These are phyloP conservation scores for Metschnikowia proteae DNA, from an alignment of 805 yeast species.

Conservation along the genomic window DNA sequence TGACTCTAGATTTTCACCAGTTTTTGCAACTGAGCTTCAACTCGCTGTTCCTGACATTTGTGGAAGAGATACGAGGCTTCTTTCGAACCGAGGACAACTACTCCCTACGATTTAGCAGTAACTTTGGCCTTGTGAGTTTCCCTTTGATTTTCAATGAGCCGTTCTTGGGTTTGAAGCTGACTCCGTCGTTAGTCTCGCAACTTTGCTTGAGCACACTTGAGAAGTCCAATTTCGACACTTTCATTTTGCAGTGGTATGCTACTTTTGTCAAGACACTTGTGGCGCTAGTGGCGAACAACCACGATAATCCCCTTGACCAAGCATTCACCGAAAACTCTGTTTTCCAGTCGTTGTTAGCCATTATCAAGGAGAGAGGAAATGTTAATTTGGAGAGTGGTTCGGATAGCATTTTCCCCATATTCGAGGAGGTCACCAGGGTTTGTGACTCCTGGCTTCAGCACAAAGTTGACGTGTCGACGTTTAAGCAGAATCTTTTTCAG, in stretches of 20 bases:
- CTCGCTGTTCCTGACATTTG: conserved; percentile 13
- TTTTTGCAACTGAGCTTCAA: conserved; percentile 18
- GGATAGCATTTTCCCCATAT: conserved; percentile 8
- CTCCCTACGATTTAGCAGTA: conserved; percentile 38
- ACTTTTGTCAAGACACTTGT: conserved; percentile 42
- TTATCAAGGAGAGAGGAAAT: conserved; percentile 16
- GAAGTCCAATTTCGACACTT: conserved; percentile 27
- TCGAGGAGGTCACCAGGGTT: conserved; percentile 6
- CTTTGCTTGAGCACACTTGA: conserved; percentile 23
- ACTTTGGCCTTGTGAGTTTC: conserved; percentile 48
- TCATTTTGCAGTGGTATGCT: conserved; percentile 46
- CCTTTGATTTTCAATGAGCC: conserved; percentile 43
- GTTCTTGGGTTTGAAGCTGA: conserved; percentile 27
- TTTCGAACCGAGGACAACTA: conserved; percentile 3
- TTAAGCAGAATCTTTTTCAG: conserved; percentile 17
- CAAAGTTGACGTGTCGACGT: conserved; percentile 8
- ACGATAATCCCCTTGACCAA: neutral
- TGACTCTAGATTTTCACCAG: conserved; percentile 16
- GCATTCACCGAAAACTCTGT: conserved; percentile 9
- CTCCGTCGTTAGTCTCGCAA: neutral
- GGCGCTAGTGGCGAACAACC: conserved; percentile 14
- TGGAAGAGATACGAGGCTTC: conserved; percentile 14
- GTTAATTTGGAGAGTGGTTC: neutral
- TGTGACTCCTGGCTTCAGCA: conserved; percentile 23
- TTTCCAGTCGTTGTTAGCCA: conserved; percentile 26